phyloP scores from a whole-genome alignment of 495 filamentous ascomycete genomes.

The Neurospora sp. region DNA sequence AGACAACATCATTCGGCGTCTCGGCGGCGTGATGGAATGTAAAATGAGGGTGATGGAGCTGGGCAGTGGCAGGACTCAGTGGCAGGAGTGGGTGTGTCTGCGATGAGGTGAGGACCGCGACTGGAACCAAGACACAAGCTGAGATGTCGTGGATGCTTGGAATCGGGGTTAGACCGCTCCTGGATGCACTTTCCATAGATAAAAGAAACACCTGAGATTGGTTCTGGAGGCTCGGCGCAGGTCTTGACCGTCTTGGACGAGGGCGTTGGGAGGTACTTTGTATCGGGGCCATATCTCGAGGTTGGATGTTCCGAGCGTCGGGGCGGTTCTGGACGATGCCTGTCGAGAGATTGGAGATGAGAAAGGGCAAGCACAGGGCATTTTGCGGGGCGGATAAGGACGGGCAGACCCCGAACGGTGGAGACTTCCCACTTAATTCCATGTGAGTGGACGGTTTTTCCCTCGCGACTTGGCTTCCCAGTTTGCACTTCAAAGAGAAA shows the following conservation, averaged over 20 bases:
- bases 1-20: not conserved
- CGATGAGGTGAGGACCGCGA: not conserved
- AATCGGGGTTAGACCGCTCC: not conserved
- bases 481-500: not conserved
- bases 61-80: not conserved
- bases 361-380: not conserved
- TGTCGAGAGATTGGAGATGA: not conserved
- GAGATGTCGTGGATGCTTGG: not conserved
- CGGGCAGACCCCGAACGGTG: not conserved
- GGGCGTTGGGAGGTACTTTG: not conserved
- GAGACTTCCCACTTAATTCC: not conserved
- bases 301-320: not conserved
- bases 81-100: not conserved
- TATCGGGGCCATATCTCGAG: not conserved
- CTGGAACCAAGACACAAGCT: not conserved
- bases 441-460: not conserved
- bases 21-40: not conserved
- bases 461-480: not conserved
- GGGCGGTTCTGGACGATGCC: not conserved
- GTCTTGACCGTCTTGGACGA: not conserved
- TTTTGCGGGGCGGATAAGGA: not conserved
- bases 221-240: not conserved
- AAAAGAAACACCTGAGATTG: not conserved
- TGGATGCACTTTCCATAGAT: not conserved
- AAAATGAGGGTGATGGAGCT: not conserved